Evolutionary conservation across 345 rosid genomes (phyloP).

Genomic region (Gossypium ekmanianum): DNA sequence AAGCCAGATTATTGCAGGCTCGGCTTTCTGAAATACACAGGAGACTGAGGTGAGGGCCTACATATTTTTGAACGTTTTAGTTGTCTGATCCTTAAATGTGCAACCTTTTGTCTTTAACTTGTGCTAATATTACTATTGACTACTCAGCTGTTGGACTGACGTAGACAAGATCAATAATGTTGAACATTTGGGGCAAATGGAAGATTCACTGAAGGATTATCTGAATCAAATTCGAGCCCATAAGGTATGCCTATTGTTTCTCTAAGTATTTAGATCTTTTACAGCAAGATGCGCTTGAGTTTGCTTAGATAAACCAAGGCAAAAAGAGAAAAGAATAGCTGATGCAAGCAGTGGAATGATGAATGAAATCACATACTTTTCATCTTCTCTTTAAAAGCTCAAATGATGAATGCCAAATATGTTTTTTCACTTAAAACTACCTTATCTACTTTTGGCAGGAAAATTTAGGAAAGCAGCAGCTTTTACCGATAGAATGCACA

Average conservation of each 20-base stretch:
- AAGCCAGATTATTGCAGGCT: constrained; percentile 39
- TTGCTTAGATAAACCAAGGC: neutral
- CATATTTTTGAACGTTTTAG: constrained; percentile 7
- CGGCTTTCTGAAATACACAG: constrained; percentile 48
- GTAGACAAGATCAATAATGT: constrained; percentile 51
- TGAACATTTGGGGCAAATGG: constrained; percentile 59
- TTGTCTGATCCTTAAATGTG: neutral
- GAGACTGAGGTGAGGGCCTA: constrained; percentile 47
- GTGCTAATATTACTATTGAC: constrained; percentile 19
- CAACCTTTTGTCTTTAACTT: neutral
- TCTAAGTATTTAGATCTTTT: neutral
- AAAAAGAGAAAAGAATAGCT: neutral
- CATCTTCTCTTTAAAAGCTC: neutral
- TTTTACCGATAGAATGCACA: constrained; percentile 46
- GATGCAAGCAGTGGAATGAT: neutral
- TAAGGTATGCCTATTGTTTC: constrained; percentile 40
- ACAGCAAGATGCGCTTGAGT: neutral
- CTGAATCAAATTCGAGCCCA: constrained; percentile 50
- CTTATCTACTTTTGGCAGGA: constrained; percentile 28
- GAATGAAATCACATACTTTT: neutral
- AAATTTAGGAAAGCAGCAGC: constrained; percentile 47
- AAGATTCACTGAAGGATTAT: constrained; percentile 52
- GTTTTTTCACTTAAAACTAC: neutral
- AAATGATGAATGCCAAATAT: neutral
- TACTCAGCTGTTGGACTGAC: constrained; percentile 61